Evolutionary conservation across 768 basidiomycete species (phyloP), one percentile per base, ranked within the genome.

Genomic region (Pleurotus salmoneostramineus): DNA sequence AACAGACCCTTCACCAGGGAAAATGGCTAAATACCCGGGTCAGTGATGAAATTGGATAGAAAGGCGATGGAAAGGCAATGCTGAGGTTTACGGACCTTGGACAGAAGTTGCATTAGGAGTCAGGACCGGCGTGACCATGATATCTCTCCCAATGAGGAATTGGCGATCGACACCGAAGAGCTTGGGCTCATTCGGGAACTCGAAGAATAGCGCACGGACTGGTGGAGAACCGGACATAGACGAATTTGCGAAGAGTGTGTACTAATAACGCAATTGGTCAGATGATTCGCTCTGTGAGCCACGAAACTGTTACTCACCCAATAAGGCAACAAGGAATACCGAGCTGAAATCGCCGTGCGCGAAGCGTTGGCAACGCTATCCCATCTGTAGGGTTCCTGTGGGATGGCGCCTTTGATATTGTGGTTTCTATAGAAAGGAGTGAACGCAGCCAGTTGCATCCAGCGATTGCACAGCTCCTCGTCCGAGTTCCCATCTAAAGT

Each of bases 371-470:
- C 88, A 11, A 92, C 91, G 54, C 84, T 87, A 56, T 89, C 87
- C 90, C 91, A 93, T 43, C 83, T 75, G 63, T 87, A 93, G 2
- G 89, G 89, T 64, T 92, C 90, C 67, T 92, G 91, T n/a, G 83
- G 71, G 32, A 90, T 74, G 4, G 88, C 86, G 21, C 82, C 83
- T 55, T 73, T 74, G 34, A 76, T 69, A 60, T 89, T 89, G 68
- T 93, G 91, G 68, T 93, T 93, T 52, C 91, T 77, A 69, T 83
- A 91, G 76, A 93, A 93, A 4, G 91, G 91, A 31, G 80, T 80
- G 68, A 93, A 93, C 1, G 90, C 91, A 3, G 87, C 78, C n/a
- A 92, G 78, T 67, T 88, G 85, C 89, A 90, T 91, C 91, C 91
- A 93, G 14, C 91, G 81, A 60, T 85, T 86, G 70, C 89, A 89